Conservation (phyloP, 2,329 filamentous ascomycete genomes). For the Ophiostoma ulmi region DNA sequence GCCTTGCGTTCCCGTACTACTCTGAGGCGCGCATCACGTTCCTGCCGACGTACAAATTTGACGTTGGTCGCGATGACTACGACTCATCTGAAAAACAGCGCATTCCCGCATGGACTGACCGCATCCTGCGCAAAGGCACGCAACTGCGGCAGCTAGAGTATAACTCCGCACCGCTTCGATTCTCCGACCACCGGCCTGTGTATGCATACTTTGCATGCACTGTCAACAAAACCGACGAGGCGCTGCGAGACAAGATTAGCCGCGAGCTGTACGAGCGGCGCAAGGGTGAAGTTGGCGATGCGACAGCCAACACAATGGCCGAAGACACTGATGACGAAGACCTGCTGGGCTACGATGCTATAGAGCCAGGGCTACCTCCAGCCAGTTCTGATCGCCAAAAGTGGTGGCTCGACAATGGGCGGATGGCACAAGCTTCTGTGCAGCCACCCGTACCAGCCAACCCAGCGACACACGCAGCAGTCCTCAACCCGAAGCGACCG, state of each 20-base stretch:
- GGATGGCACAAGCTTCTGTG: slow-evolving; percentile 69
- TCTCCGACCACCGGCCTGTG: slow-evolving; percentile 95
- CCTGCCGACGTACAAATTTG: slow-evolving; percentile 91
- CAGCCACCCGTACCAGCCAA: slow-evolving; percentile 53
- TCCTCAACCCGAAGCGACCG: slow-evolving; percentile 67
- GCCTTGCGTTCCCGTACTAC: slow-evolving; percentile 83
- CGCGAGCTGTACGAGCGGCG: slow-evolving; percentile 68
- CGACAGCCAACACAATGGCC: slow-evolving; percentile 51
- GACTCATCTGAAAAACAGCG: slow-evolving; percentile 94
- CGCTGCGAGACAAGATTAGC: slow-evolving; percentile 64
- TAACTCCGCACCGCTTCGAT: slow-evolving; percentile 71
- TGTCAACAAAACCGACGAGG: slow-evolving; percentile 75
- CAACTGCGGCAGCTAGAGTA: slow-evolving; percentile 81
- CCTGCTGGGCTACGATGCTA: slow-evolving; percentile 71
- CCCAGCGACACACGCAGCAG: slow-evolving; percentile 47
- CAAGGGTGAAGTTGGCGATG: slow-evolving; percentile 59
- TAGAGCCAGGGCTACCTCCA: slow-evolving; percentile 69
- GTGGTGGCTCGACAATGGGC: slow-evolving; percentile 66
- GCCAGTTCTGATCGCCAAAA: slow-evolving; percentile 64
- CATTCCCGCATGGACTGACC: slow-evolving; percentile 96
- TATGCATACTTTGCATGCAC: slow-evolving; percentile 83
- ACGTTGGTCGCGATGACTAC: slow-evolving; percentile 81
- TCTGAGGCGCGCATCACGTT: slow-evolving; percentile 86
- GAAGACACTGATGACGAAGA: slow-evolving; percentile 71
- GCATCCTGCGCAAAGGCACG: slow-evolving; percentile 78